Conservation (phyloP, 306 rosid genomes). For the Vigna trinervia region DNA sequence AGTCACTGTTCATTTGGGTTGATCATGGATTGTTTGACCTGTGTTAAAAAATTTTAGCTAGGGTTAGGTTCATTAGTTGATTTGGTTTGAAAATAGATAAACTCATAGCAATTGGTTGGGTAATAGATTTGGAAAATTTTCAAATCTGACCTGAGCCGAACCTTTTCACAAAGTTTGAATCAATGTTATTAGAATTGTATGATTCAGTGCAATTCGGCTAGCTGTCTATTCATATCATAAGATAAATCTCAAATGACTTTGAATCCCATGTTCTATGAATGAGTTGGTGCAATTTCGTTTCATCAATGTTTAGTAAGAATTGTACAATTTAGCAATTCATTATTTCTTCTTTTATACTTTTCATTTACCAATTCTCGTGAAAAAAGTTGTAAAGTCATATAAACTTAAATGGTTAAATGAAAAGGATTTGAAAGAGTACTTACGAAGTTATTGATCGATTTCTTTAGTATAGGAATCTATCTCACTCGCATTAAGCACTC, state of each 20-base stretch:
- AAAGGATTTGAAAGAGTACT: background rate
- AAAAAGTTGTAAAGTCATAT: background rate
- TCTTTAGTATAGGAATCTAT: no score
- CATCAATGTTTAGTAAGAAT: background rate
- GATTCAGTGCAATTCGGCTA: background rate
- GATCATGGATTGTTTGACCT: background rate
- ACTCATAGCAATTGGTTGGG: background rate
- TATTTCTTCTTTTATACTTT: background rate
- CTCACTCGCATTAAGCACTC: no score
- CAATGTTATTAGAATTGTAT: background rate
- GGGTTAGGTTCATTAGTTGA: background rate
- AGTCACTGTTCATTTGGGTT: slow-evolving; percentile 12
- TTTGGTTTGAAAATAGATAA: background rate
- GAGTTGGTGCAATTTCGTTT: background rate
- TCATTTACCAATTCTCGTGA: background rate
- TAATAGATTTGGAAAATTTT: background rate
- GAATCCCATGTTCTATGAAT: background rate
- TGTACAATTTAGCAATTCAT: background rate
- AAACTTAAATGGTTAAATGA: slow-evolving; percentile 1
- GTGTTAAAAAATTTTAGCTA: background rate
- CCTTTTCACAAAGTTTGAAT: background rate
- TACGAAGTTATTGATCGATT: background rate
- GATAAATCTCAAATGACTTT: background rate
- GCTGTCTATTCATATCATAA: background rate
- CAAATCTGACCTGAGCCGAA: background rate